Evolutionary conservation across 1,284 basidiomycete genomes (phyloP).

Genomic region (Trichosporon inkin): DNA sequence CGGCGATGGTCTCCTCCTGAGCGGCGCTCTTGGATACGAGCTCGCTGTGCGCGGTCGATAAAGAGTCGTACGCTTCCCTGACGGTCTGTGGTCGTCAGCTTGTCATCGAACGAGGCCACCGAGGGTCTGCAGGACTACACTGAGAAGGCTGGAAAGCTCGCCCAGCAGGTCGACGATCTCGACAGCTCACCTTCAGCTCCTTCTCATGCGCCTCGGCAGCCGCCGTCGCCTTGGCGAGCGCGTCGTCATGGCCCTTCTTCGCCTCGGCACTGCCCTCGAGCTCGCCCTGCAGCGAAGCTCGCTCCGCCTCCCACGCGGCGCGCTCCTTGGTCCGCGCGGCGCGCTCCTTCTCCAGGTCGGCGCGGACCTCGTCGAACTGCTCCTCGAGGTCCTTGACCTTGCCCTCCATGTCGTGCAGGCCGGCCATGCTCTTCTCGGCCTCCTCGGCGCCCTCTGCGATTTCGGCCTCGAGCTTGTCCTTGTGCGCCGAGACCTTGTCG

Average conservation of each 20-base stretch:
- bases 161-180: not conserved
- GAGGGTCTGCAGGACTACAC: no score
- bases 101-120: no score
- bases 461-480: conserved; percentile 25
- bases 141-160: no score
- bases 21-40: conserved; percentile 18
- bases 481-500: conserved; percentile 20
- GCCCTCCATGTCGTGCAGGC: conserved; percentile 18
- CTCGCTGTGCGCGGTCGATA: conserved; percentile 24
- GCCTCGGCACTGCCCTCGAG: conserved; percentile 10
- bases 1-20: conserved; percentile 24
- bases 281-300: conserved; percentile 17
- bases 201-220: conserved; percentile 16
- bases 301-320: conserved; percentile 18
- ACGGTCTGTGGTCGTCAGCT: conserved; percentile 17
- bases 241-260: conserved; percentile 13
- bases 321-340: conserved; percentile 17
- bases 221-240: conserved; percentile 12
- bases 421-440: conserved; percentile 26
- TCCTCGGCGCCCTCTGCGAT: conserved; percentile 28
- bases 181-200: conserved; percentile 23
- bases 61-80: conserved; percentile 24
- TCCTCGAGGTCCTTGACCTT: conserved; percentile 27
- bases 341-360: conserved; percentile 16
- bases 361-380: conserved; percentile 26